Evolutionary conservation across 768 basidiomycete species (phyloP).

Genomic region (Leccinum subtestaceum): DNA sequence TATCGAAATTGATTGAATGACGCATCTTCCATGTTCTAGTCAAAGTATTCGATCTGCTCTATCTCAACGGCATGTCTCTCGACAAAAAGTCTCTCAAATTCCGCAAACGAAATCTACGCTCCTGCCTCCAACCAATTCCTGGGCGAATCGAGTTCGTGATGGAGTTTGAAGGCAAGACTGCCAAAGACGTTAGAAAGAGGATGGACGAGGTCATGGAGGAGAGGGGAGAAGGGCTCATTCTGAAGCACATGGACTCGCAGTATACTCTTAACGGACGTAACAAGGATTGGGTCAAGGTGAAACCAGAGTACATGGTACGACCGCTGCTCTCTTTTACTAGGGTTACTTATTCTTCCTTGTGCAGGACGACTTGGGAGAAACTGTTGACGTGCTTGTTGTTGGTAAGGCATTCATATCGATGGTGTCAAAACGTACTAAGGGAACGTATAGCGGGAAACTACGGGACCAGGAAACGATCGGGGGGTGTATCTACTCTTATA

Average conservation of each 20-base stretch:
- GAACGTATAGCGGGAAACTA: slow-evolving; percentile 72
- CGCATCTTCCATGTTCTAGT: slow-evolving; percentile 46
- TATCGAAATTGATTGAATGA: neutral
- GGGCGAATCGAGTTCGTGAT: slow-evolving; percentile 81
- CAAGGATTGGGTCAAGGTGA: slow-evolving; percentile 93
- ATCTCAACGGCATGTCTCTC: slow-evolving; percentile 80
- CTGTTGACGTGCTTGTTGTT: slow-evolving; percentile 87
- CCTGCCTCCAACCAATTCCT: slow-evolving; percentile 61
- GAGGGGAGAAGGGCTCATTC: slow-evolving; percentile 89
- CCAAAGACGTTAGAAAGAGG: slow-evolving; percentile 73
- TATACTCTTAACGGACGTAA: slow-evolving; percentile 88
- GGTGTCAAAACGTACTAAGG: neutral
- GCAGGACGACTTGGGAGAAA: slow-evolving; percentile 90
- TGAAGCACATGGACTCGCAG: slow-evolving; percentile 79
- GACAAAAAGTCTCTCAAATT: slow-evolving; percentile 67
- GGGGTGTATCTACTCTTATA: slow-evolving; percentile 85
- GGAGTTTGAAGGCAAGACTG: slow-evolving; percentile 71
- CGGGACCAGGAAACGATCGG: slow-evolving; percentile 81
- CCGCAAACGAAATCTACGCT: slow-evolving; percentile 74
- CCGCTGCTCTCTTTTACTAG: neutral
- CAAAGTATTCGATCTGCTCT: slow-evolving; percentile 94
- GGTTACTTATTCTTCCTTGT: neutral
- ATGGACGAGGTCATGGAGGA: slow-evolving; percentile 83
- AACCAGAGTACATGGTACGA: slow-evolving; percentile 82
- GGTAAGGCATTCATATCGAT: slow-evolving; percentile 43